Conservation (phyloP, 805 yeast genomes). For the Jamesozyma jinghongensis region DNA sequence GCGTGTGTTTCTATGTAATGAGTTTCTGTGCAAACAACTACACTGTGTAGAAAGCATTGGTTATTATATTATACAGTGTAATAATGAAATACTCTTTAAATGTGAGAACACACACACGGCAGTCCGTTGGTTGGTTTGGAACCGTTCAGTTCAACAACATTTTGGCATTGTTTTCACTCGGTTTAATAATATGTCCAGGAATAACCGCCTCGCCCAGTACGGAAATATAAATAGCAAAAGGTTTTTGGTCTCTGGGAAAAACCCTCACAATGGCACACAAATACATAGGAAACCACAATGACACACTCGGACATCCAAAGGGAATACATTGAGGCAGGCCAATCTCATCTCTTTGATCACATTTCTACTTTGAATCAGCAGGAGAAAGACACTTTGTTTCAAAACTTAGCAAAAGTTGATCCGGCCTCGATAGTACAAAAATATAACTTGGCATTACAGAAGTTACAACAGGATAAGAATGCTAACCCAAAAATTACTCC, state of each 20-base stretch:
- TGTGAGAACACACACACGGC: too few species aligned
- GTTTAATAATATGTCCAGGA: too few species aligned
- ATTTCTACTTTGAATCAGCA: constrained; percentile 33
- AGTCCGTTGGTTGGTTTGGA: too few species aligned
- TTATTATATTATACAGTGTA: too few species aligned
- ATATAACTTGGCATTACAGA: constrained; percentile 36
- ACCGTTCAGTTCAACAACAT: too few species aligned
- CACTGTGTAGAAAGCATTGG: too few species aligned
- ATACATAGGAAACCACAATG: background rate
- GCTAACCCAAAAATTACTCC: constrained; percentile 19
- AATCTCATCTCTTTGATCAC: constrained; percentile 43
- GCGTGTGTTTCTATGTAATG: too few species aligned
- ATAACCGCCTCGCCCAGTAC: too few species aligned
- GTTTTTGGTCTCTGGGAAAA: background rate
- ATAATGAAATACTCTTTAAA: too few species aligned
- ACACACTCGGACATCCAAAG: constrained; percentile 15
- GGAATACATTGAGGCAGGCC: constrained; percentile 39
- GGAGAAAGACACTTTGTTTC: constrained; percentile 32
- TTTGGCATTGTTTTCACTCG: too few species aligned
- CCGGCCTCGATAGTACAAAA: constrained; percentile 32
- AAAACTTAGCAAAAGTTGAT: constrained; percentile 21
- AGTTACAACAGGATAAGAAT: constrained; percentile 17
- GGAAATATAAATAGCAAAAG: too few species aligned
- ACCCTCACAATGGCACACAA: background rate
- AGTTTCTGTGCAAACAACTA: too few species aligned